Conservation (phyloP, 441 rosid species). For the Macaranga tanarius region DNA sequence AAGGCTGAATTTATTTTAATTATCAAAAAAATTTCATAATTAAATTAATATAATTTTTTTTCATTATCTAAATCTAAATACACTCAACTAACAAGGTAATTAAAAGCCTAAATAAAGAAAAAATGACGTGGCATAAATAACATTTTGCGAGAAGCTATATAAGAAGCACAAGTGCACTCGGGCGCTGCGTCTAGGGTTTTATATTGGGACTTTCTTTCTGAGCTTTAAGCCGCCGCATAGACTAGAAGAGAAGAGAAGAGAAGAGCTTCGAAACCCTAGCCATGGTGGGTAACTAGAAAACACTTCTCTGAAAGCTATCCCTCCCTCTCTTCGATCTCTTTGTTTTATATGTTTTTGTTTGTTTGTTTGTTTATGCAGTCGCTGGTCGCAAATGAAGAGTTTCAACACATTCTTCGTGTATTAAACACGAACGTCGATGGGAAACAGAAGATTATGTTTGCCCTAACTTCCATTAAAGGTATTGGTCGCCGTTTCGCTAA, state of each 20-base stretch:
- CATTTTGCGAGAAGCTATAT: constrained; percentile 7
- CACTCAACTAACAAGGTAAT: too few relatives aligned
- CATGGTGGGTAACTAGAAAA: constrained; percentile 22
- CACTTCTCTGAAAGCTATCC: too few relatives aligned
- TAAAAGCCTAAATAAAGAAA: neutral
- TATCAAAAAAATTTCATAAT: too few relatives aligned
- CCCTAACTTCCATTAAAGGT: constrained; percentile 89
- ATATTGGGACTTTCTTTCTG: neutral
- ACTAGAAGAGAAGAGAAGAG: neutral
- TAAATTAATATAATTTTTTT: too few relatives aligned
- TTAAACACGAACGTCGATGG: constrained; percentile 90
- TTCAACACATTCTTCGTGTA: constrained; percentile 92
- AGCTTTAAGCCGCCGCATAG: constrained; percentile 17
- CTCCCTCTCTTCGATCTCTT: neutral
- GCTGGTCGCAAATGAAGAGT: constrained; percentile 79
- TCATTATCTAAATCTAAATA: too few relatives aligned
- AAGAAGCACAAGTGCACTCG: neutral
- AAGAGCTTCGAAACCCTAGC: constrained; percentile 14
- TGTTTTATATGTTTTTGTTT: neutral
- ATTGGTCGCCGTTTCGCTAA: constrained; percentile 86
- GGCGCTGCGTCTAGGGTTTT: constrained; percentile 21
- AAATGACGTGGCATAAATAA: neutral
- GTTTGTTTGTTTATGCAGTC: constrained; percentile 35
- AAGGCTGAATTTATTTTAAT: too few relatives aligned
- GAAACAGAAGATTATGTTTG: constrained; percentile 86